Evolutionary conservation across 2,329 filamentous ascomycete species (phyloP), one percentile per base, ranked within the genome.

Genomic region (Trichoderma guizhouense): DNA sequence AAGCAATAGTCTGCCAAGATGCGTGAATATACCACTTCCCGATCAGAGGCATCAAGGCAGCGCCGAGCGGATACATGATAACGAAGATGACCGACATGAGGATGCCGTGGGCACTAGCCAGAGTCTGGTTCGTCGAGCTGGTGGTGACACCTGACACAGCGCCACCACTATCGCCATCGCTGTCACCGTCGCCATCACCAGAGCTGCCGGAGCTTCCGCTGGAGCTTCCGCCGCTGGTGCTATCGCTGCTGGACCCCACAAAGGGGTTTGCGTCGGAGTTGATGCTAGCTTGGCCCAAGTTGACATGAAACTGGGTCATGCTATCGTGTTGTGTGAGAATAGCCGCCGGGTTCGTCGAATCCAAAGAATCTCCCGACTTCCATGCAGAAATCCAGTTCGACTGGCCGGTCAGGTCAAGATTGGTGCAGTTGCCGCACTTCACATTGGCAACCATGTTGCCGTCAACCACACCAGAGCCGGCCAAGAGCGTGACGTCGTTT

Each of bases 11-110:
- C 78, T 92, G 90, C 80, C 87, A 86, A 11, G 79, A 80, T 7
- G 84, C 87, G 76, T 92, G 90, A n/a, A 89, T 74, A 67, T 85
- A 77, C 86, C 86, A 90, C 61, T 83, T 87, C 58, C 87, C 85
- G 7, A 90, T 73, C 4, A 91, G 73, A 3, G 89, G 87, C 86
- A 91, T 90, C 53, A 90, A 77, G 4, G 89, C 81, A 9, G 89
- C 84, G 6, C 89, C 90, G 3, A 90, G 74, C 1, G 90, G 90
- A 74, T 90, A 91, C 26, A 90, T 80, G 14, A 87, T 76, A 4
- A 87, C 84, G 74, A 91, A 89, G 21, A 87, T 86, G 60, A 91
- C 77, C 30, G 85, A 84, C 88, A 91, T 89, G 76, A 91, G 81
- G 74, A 89, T 83, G 63, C 89, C 90, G 73, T 91, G 89, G 0